Base-by-base conservation (phyloP, 495 filamentous ascomycete genomes). In the Neurospora sublineolata region DNA sequence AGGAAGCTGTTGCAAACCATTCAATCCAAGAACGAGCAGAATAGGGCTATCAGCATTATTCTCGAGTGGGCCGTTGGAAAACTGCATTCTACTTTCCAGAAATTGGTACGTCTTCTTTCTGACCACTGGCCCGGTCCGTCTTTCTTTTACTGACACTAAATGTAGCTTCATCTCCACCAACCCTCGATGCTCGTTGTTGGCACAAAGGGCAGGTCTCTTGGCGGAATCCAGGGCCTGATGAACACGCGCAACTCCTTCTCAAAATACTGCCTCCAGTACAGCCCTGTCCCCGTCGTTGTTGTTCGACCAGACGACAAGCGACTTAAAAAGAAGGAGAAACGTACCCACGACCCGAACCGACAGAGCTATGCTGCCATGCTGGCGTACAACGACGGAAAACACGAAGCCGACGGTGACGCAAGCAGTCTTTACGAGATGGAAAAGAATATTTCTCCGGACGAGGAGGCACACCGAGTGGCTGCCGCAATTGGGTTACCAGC, bases 181-280 rank as follows among this genome's bases (percentile, higher is more conserved):
- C 95, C 95, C 18, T 92, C 92, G 7, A 93, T 97, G 82, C 88
- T 99, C n/a, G 88, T 99, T 37, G 95, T 99, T 30, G 95, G 95
- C 40, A 98, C 95, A 3, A 87, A 92, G 72, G 95, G 95, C 60
- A 89, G 93, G 69, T 94, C 89, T 68, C 84, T 97, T 7, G 92
- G 92, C 44, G 94, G 95, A 68, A 87, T 98, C 37, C 94, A 97
- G 80, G 91, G 92, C 64, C 86, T 98, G n/a, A 86, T 97, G 37
- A 91, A 91, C 16, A 84, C 85, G 60, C 83, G 85, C 37, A 95
- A 93, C 74, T 97, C 93, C 0, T 93, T 98, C 70, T 97, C 93
- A 37, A 97, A 97, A 77, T 99, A 97, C 83, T 97, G 95, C 75
- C 86, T 97, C 14, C 94, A 98, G 78, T 92, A 97, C 80, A 97